Evolutionary conservation across 2,329 filamentous ascomycete genomes (phyloP).

Genomic region (Fusarium hainanense): DNA sequence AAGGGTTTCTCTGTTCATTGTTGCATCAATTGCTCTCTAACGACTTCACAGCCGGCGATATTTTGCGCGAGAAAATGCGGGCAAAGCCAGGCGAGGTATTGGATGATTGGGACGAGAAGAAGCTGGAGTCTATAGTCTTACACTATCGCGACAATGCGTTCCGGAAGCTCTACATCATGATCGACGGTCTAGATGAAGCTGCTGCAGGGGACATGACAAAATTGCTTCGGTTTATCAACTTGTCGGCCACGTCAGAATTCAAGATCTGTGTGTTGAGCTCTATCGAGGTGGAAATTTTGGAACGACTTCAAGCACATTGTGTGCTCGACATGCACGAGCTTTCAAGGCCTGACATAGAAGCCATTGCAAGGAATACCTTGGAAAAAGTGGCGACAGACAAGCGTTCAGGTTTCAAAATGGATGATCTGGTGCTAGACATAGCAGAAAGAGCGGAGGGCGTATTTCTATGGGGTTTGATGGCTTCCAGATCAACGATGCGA

Average conservation of each 20-base stretch:
- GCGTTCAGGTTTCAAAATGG: rapidly evolving
- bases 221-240: background rate
- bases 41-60: background rate
- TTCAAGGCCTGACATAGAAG: background rate
- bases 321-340: conserved; percentile 1
- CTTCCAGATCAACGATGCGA: background rate
- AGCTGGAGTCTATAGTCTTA: background rate
- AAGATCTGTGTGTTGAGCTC: conserved; percentile 13
- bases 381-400: background rate
- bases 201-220: background rate
- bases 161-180: background rate
- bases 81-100: background rate
- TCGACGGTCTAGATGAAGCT: conserved; percentile 3
- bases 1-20: background rate
- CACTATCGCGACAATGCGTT: background rate
- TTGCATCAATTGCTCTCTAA: background rate
- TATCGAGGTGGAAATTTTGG: background rate
- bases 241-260: background rate
- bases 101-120: background rate
- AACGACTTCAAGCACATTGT: background rate
- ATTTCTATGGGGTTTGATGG: conserved; percentile 10
- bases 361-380: background rate
- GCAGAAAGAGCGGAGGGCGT: background rate
- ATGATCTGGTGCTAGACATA: background rate
- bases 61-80: background rate